These are phyloP conservation scores for Lentinus brumalis DNA, from an alignment of 768 basidiomycete genomes.

Conservation along the genomic window DNA sequence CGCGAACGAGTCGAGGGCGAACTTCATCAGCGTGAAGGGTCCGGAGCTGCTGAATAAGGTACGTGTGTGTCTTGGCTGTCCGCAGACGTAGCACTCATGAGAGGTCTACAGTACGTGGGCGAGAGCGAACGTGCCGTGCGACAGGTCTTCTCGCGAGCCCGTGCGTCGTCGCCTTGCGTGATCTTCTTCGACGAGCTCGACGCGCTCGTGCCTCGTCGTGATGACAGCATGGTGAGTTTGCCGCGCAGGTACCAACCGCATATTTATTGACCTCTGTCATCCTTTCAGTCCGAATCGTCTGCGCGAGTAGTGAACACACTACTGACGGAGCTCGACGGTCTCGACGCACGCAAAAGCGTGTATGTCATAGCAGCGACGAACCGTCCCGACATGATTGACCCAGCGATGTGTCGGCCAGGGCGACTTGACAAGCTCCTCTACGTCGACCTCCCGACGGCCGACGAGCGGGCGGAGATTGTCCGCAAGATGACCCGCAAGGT, in stretches of 20 bases:
- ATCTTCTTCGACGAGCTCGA: conserved; percentile 97
- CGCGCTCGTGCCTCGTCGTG: conserved; percentile 86
- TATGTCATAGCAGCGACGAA: conserved; percentile 96
- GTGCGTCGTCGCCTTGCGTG: conserved; percentile 92
- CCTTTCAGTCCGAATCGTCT: conserved; percentile 81
- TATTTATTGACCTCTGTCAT: not conserved
- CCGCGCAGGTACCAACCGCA: not conserved
- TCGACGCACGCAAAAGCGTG: conserved; percentile 82
- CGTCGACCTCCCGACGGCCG: conserved; percentile 77
- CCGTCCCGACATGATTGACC: conserved; percentile 96
- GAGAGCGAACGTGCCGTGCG: conserved; percentile 95
- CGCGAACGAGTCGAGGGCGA: conserved; percentile 92
- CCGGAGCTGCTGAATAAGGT: conserved; percentile 98
- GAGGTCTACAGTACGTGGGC: conserved; percentile 76
- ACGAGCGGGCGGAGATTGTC: conserved; percentile 83
- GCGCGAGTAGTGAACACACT: conserved; percentile 93
- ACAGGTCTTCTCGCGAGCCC: conserved; percentile 91
- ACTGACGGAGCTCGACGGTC: conserved; percentile 90
- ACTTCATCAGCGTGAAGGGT: conserved; percentile 98
- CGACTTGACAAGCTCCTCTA: conserved; percentile 93
- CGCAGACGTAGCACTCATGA: not conserved
- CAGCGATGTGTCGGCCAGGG: conserved; percentile 96
- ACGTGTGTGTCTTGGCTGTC: conserved; percentile 19
- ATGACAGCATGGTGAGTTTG: conserved; percentile 77
- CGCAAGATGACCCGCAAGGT: conserved; percentile 73